These are phyloP conservation scores for Primulina huaijiensis DNA, from an alignment of 257 asterid species.

Conservation along the genomic window DNA sequence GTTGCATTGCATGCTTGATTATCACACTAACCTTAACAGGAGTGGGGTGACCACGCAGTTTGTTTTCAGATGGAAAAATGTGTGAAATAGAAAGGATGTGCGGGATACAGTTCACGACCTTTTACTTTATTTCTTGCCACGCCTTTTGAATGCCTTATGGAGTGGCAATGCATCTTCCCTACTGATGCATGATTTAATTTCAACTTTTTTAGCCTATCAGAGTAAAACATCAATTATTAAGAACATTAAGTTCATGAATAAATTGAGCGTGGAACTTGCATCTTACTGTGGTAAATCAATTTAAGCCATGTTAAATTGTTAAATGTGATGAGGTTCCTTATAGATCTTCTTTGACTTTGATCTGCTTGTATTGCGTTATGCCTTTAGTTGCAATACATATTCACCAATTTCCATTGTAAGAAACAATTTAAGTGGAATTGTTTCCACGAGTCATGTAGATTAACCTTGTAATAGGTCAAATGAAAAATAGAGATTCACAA, in stretches of 20 bases:
- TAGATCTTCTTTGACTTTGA: slow-evolving; percentile 10
- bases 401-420: slow-evolving; percentile 11
- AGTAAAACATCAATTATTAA: neutral
- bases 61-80: neutral
- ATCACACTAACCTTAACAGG: neutral
- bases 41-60: neutral
- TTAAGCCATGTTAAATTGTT: slow-evolving; percentile 1
- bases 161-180: slow-evolving; percentile 7
- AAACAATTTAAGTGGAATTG: neutral
- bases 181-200: neutral
- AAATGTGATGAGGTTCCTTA: slow-evolving; percentile 8
- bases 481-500: slow-evolving; percentile 8
- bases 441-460: neutral
- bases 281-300: slow-evolving; percentile 6
- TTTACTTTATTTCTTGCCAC: slow-evolving; percentile 10
- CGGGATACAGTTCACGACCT: neutral
- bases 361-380: neutral
- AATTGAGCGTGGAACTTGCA: slow-evolving; percentile 14
- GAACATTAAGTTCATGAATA: neutral
- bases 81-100: neutral
- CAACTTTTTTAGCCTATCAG: slow-evolving; percentile 2
- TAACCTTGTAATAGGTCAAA: neutral
- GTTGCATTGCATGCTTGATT: neutral
- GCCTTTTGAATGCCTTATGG: slow-evolving; percentile 9
- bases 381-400: slow-evolving; percentile 14